phyloP scores from a whole-genome alignment of 768 basidiomycete species.

The Kwoniella pini region DNA sequence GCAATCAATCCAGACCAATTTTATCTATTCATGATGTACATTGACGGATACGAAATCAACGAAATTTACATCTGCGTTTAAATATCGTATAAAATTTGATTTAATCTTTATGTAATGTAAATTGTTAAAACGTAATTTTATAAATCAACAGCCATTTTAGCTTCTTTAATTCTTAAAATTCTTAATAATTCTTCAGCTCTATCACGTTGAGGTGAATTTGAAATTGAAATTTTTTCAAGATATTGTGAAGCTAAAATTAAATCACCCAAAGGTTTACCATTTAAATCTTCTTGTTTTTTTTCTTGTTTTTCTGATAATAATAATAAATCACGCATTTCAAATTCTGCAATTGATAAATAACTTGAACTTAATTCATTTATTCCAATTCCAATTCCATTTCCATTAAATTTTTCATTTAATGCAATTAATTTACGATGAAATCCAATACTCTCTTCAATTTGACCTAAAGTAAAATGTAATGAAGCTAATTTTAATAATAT shows the following conservation, averaged over 20 bases:
- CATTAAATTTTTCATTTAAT: conserved; percentile 32
- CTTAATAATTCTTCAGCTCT: conserved; percentile 69
- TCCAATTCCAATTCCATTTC: conserved; percentile 59
- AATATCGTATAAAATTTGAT: no score
- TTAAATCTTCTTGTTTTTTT: neutral
- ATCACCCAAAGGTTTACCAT: conserved; percentile 54
- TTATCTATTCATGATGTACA: no score
- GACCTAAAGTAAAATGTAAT: conserved; percentile 37
- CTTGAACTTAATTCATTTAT: conserved; percentile 80
- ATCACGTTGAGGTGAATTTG: conserved; percentile 79
- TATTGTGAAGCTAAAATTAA: conserved; percentile 67
- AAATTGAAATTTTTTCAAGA: conserved; percentile 70
- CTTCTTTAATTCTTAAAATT: conserved; percentile 59
- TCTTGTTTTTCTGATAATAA: conserved; percentile 11
- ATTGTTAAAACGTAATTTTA: no score
- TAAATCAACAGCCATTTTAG: conserved; percentile 19
- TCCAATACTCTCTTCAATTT: conserved; percentile 69
- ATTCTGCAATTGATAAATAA: conserved; percentile 78
- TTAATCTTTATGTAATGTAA: no score
- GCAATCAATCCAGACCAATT: no score
- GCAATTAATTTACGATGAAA: conserved; percentile 66
- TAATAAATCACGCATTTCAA: conserved; percentile 60
- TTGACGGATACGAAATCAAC: no score
- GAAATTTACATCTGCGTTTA: no score
- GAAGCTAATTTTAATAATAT: conserved; percentile 51